These are phyloP conservation scores for Geotrichum restrictum DNA, from an alignment of 1,139 yeast genomes.

Conservation along the genomic window DNA sequence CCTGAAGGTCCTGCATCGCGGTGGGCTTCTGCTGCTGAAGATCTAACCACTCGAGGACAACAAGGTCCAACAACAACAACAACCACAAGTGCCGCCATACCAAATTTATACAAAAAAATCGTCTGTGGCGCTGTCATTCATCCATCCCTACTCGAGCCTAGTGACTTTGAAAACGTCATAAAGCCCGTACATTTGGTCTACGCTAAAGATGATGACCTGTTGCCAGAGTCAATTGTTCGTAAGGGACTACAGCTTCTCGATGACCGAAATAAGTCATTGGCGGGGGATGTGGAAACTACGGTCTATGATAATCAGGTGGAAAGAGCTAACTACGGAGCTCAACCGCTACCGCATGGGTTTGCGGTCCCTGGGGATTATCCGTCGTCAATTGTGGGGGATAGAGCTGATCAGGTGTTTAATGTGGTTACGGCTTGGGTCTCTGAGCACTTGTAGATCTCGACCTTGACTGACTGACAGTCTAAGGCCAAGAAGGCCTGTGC, in stretches of 20 bases:
- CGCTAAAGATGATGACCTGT: slow-evolving; percentile 35
- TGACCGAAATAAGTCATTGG: slow-evolving; percentile 14
- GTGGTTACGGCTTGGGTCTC: slow-evolving; percentile 30
- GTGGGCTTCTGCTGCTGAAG: too few species aligned
- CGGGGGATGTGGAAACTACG: slow-evolving; percentile 28
- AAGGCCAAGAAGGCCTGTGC: too few species aligned
- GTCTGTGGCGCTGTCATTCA: slow-evolving; percentile 38
- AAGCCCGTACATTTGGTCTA: slow-evolving; percentile 39
- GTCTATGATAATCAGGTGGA: slow-evolving; percentile 24
- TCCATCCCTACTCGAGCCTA: slow-evolving; percentile 38
- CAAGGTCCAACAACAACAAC: background rate
- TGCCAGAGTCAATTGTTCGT: slow-evolving; percentile 28
- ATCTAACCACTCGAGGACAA: too few species aligned
- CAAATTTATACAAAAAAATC: slow-evolving; percentile 25
- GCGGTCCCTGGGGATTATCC: slow-evolving; percentile 43
- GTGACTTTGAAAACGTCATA: slow-evolving; percentile 32
- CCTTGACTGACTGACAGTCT: background rate
- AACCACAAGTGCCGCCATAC: too few species aligned
- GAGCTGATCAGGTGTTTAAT: slow-evolving; percentile 30
- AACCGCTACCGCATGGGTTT: slow-evolving; percentile 42
- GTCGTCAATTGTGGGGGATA: slow-evolving; percentile 35
- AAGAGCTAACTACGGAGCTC: slow-evolving; percentile 8
- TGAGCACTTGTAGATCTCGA: slow-evolving; percentile 24
- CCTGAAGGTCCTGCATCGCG: slow-evolving; percentile 31
- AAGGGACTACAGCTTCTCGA: slow-evolving; percentile 27